Base-by-base conservation (phyloP, 257 asterid species). In the Leptodermis oblonga region DNA sequence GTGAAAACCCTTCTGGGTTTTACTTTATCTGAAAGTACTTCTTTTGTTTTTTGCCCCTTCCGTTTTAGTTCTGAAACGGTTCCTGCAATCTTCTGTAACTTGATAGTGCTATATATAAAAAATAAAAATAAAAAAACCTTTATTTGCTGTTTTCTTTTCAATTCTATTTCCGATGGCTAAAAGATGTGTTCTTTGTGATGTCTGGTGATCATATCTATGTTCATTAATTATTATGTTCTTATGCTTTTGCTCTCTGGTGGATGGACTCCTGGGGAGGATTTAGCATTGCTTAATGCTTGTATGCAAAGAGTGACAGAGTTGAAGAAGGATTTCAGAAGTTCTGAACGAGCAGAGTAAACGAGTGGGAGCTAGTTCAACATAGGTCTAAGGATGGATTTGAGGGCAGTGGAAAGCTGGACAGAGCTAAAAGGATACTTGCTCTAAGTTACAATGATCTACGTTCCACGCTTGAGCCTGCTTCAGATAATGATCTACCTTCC, bases 381-480 rank as follows among this genome's bases (percentile, higher is more conserved):
- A 20, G 46, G 41, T 46, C 34, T 33, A 0, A 26, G 14, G 30
- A 61, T 61, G 65, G 33, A 33, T 33, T 34, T 7, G 65, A 60
- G 39, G 28, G 65, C 15, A 20, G 2, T 0, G 36, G 68, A 10
- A 34, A 69, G 48, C 18, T 69, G 18, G 65, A 25, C 23, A 55
- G 45, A n/a, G 48, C 41, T 7, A 54, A 23, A 7, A 55, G 15
- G 39, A 36, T 69, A 54, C 18, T 69, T 28, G 26, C 52, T 10
- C 37, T 69, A 4, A 69, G 73, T 54, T 69, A 69, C 12, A 5
- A 54, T 54, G 59, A 61, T 68, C 58, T 74, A n/a, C 63, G 15
- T 42, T 65, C 39, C 0, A 45, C 23, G 2, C 54, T 65, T 5
- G 43, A 43, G 56, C 14, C 55, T 14, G n/a, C n/a, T n/a, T n/a